Evolutionary conservation across 2,329 filamentous ascomycete species (phyloP).

Genomic region (Paraphoma chrysanthemicola): DNA sequence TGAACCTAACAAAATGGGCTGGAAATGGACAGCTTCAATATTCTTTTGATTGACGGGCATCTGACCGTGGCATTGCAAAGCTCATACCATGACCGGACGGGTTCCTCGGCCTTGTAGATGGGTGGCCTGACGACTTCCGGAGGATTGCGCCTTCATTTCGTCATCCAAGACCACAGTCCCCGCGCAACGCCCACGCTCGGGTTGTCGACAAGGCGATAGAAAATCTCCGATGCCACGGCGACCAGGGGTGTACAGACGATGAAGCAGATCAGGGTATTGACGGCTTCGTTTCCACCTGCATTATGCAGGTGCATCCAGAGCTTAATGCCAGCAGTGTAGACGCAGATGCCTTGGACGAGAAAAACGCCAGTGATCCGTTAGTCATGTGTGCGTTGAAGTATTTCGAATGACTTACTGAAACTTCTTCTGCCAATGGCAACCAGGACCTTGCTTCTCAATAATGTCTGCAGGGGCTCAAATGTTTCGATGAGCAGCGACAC

Average conservation of each 20-base stretch:
- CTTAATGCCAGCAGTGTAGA: conserved; percentile 49
- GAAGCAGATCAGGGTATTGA: conserved; percentile 9
- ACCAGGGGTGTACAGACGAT: conserved; percentile 10
- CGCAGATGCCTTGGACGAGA: conserved; percentile 45
- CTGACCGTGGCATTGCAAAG: no score
- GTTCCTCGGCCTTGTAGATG: no score
- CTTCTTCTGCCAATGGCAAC: conserved; percentile 47
- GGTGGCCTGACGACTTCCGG: not conserved
- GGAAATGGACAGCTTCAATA: no score
- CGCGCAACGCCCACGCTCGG: not conserved
- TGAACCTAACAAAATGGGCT: no score
- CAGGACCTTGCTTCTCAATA: conserved; percentile 42
- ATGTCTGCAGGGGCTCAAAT: conserved; percentile 37
- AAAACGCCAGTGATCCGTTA: conserved; percentile 41
- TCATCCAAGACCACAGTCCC: not conserved
- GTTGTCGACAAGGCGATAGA: conserved; percentile 23
- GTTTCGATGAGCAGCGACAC: conserved; percentile 49
- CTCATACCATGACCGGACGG: no score
- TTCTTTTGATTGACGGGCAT: no score
- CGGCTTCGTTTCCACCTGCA: conserved; percentile 5
- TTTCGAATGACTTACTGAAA: conserved; percentile 41
- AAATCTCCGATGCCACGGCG: conserved; percentile 15
- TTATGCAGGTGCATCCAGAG: conserved; percentile 47
- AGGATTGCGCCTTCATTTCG: not conserved
- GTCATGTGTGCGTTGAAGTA: not conserved